Base-by-base conservation (phyloP, 495 filamentous ascomycete species). In the Penicillium mononematosum region DNA sequence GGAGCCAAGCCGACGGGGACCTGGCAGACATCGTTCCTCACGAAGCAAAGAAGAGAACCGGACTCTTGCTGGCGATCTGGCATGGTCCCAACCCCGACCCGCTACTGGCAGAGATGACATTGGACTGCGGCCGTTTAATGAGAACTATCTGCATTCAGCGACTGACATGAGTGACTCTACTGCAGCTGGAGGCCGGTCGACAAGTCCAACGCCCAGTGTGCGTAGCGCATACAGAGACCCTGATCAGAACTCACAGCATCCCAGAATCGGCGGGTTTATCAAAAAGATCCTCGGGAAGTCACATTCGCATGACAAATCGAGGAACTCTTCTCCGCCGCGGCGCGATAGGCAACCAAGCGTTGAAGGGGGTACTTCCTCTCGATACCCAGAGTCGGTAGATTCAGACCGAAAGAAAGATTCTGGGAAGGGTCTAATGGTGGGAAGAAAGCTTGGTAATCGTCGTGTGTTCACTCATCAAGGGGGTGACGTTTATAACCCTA, bases 181-280 rank as follows among this genome's bases (percentile, higher is more conserved):
- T 5, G 78, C 71, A 20, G 65, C 81, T 52, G 75, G 73, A 24
- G 72, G 65, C 16, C 84, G 90, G 29, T 84, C 86, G 4, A 83
- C 85, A 27, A 96, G 89, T 65, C 90, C 90, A 12, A 88, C 88
- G 2, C 87, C 86, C 19, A 94, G 87, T 65, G 75, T 78, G 12
- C 82, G 80, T 58, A 87, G 88, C 59, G 72, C 61, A 56, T 75
- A 64, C 50, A 68, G 69, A 50, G 80, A 75, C 16, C 65, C 74
- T 43, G 81, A 80, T 22, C 83, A 86, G 59, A 76, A 76, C 41
- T 91, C 88, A 2, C 88, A 46, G 32, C 53, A 55, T 24, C 42
- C 53, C 16, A 46, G 43, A 22, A 14, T 55, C 5, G 53, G 53
- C 11, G 41, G 52, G 14, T 55, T 55, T 22, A 47, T 55, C 20